These are phyloP conservation scores for Aureobasidium sp. DNA, from an alignment of 2,329 filamentous ascomycete species.

Conservation along the genomic window DNA sequence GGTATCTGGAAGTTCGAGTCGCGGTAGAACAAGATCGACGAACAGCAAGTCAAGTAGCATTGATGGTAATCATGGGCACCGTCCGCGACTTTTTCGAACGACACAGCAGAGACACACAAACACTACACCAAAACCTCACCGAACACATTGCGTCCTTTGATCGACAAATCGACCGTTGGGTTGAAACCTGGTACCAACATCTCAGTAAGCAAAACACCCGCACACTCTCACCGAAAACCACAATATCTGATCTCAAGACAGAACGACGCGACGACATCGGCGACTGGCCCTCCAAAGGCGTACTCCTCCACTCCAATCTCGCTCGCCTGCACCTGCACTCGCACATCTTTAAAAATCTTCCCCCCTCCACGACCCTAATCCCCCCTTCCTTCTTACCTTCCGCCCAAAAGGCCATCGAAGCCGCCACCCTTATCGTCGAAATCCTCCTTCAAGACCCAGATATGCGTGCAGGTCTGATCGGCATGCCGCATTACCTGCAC, in stretches of 20 bases:
- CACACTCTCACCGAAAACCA: too few relatives aligned
- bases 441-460: slow-evolving; percentile 39
- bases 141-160: slow-evolving; percentile 42
- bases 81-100: slow-evolving; percentile 50
- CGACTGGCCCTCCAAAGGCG: slow-evolving; percentile 17
- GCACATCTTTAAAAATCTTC: slow-evolving; percentile 41
- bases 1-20: slow-evolving; percentile 46
- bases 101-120: slow-evolving; percentile 43
- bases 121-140: slow-evolving; percentile 44
- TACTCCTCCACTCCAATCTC: slow-evolving; percentile 47
- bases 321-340: slow-evolving; percentile 48
- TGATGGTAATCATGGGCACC: slow-evolving; percentile 52
- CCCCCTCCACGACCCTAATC: slow-evolving; percentile 33
- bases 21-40: slow-evolving; percentile 50
- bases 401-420: slow-evolving; percentile 42
- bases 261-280: slow-evolving; percentile 11
- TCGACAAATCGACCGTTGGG: slow-evolving; percentile 45
- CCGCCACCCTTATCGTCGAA: slow-evolving; percentile 41
- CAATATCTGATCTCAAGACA: not conserved
- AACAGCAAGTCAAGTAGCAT: slow-evolving; percentile 51
- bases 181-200: slow-evolving; percentile 20
- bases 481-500: slow-evolving; percentile 47
- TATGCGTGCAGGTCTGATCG: slow-evolving; percentile 35
- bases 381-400: slow-evolving; percentile 43
- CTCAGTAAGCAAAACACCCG: not conserved